Evolutionary conservation across 139 green algal species (phyloP).

Genomic region (Volvox africanus): DNA sequence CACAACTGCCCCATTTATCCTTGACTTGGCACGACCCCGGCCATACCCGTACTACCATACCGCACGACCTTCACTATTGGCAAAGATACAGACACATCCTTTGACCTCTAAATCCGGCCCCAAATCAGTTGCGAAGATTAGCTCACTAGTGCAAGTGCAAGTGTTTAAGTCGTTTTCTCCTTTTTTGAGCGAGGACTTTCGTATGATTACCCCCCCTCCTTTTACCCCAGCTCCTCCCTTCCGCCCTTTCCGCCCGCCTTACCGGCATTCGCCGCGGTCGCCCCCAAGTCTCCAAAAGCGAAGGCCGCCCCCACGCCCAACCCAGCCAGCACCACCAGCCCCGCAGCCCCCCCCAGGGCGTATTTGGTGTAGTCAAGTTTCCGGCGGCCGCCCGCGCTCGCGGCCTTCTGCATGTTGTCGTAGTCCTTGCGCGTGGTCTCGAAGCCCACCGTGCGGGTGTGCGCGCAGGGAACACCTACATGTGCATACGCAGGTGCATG

Average conservation of each 20-base stretch:
- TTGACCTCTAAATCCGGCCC: neutral
- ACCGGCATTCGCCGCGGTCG: slow-evolving; percentile 54
- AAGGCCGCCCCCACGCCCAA: slow-evolving; percentile 56
- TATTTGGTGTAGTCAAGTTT: slow-evolving; percentile 55
- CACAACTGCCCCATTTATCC: no score
- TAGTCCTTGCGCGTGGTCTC: slow-evolving; percentile 63
- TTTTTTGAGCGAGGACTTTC: no score
- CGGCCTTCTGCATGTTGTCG: slow-evolving; percentile 43
- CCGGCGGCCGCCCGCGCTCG: neutral
- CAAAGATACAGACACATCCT: neutral
- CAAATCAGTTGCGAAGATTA: no score
- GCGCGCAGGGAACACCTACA: slow-evolving; percentile 58
- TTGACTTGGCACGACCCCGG: neutral
- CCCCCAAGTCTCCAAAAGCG: slow-evolving; percentile 63
- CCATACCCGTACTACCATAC: neutral
- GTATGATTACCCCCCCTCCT: neutral
- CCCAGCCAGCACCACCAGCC: slow-evolving; percentile 61
- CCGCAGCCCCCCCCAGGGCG: slow-evolving; percentile 65
- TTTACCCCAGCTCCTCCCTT: neutral
- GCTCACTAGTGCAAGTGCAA: no score
- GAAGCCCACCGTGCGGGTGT: slow-evolving; percentile 74
- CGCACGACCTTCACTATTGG: neutral
- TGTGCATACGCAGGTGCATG: neutral
- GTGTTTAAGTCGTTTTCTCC: no score
- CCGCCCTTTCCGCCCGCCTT: neutral